Evolutionary conservation across 2,329 filamentous ascomycete species (phyloP).

Genomic region (Nemania bipapillata): DNA sequence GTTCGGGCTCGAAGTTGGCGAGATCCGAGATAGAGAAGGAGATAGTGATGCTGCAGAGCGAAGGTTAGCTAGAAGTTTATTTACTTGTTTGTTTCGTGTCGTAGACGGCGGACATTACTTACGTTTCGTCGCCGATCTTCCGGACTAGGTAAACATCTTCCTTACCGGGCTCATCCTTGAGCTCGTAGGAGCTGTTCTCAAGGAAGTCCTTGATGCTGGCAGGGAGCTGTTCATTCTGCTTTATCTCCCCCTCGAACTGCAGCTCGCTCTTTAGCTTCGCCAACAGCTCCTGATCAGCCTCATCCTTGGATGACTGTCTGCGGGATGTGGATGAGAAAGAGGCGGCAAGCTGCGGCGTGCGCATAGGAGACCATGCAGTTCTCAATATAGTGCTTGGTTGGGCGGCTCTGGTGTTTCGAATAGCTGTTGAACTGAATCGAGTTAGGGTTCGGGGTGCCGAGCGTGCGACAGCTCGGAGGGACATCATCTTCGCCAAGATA

Average conservation of each 20-base stretch:
- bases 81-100: background rate
- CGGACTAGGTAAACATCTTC: constrained; percentile 89
- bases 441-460: constrained; percentile 72
- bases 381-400: constrained; percentile 63
- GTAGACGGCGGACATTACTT: constrained; percentile 52
- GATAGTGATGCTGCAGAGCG: constrained; percentile 72
- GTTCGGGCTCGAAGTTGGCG: constrained; percentile 71
- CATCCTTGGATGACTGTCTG: constrained; percentile 57
- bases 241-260: constrained; percentile 83
- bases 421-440: constrained; percentile 65
- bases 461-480: constrained; percentile 72
- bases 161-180: constrained; percentile 82
- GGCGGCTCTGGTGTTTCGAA: constrained; percentile 62
- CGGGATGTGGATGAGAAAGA: constrained; percentile 63
- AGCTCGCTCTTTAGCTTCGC: constrained; percentile 88
- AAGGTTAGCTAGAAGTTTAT: constrained; percentile 37
- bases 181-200: constrained; percentile 83
- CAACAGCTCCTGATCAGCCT: constrained; percentile 81
- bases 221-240: constrained; percentile 76
- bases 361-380: constrained; percentile 56
- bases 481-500: constrained; percentile 72
- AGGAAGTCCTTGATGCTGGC: constrained; percentile 87
- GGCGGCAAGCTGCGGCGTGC: constrained; percentile 56
- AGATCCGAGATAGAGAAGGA: constrained; percentile 88
- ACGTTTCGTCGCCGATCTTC: constrained; percentile 89